Evolutionary conservation across 352 stramenopile species (phyloP).

Genomic region (Elongisporangium anandrum): DNA sequence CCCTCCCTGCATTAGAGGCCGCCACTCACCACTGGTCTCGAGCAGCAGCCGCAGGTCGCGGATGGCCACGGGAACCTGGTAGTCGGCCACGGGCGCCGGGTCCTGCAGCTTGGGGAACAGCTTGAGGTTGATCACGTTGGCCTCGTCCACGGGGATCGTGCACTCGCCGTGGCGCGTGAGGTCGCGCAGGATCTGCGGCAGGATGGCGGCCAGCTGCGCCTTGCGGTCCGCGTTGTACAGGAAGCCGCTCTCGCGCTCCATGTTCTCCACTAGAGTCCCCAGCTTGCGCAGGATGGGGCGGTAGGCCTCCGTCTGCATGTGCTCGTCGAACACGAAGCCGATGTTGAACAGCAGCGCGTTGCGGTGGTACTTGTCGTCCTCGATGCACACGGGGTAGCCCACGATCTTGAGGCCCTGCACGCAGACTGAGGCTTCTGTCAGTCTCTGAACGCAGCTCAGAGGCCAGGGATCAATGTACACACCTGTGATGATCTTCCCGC

Average conservation of each 20-base stretch:
- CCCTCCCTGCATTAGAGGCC: constrained; percentile 1
- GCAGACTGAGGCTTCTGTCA: constrained; percentile 31
- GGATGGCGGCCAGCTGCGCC: constrained; percentile 50
- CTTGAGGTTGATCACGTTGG: constrained; percentile 88
- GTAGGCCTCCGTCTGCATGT: constrained; percentile 71
- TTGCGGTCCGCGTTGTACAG: constrained; percentile 67
- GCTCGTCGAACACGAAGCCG: constrained; percentile 83
- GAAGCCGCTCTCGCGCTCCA: constrained; percentile 87
- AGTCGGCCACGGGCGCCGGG: constrained; percentile 67
- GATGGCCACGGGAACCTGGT: constrained; percentile 81
- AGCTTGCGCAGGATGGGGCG: constrained; percentile 83
- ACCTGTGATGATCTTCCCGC: constrained; percentile 85
- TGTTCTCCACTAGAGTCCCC: constrained; percentile 76
- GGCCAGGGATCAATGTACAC: neutral
- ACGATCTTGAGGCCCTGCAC: constrained; percentile 84
- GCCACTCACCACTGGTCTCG: constrained; percentile 66
- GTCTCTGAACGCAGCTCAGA: neutral
- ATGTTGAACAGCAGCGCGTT: constrained; percentile 90
- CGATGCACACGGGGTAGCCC: constrained; percentile 83
- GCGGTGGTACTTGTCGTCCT: constrained; percentile 89
- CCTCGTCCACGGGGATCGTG: constrained; percentile 76
- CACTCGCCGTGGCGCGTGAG: constrained; percentile 72
- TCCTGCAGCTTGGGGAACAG: constrained; percentile 76
- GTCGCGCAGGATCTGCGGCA: constrained; percentile 69
- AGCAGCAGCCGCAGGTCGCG: constrained; percentile 64